Evolutionary conservation across 2,329 filamentous ascomycete genomes (phyloP).

Genomic region (Fusarium burgessii): DNA sequence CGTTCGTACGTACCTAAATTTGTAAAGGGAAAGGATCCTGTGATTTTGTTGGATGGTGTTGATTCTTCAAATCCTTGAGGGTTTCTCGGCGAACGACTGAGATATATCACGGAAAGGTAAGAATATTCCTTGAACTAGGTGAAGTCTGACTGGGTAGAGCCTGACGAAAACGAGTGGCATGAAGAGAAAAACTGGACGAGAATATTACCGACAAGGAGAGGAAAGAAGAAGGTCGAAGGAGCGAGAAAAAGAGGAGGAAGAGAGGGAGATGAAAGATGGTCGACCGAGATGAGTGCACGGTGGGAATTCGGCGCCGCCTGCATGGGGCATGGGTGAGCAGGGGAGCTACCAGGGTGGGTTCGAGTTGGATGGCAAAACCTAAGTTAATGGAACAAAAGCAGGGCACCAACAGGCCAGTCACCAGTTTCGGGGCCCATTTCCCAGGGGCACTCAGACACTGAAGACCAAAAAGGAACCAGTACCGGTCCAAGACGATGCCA

Average conservation of each 20-base stretch:
- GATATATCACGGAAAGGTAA: constrained; percentile 28
- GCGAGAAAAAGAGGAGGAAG: constrained; percentile 42
- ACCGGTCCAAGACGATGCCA: constrained; percentile 21
- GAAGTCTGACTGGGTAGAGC: constrained; percentile 44
- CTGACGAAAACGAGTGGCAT: constrained; percentile 54
- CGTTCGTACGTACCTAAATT: constrained; percentile 43
- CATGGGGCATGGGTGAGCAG: constrained; percentile 23
- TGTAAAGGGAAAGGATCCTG: constrained; percentile 34
- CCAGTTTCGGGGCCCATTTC: constrained; percentile 25
- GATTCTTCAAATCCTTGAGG: constrained; percentile 25
- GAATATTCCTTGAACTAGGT: constrained; percentile 43
- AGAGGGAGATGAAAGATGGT: constrained; percentile 45
- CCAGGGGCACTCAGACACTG: constrained; percentile 40
- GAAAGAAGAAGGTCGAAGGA: constrained; percentile 43
- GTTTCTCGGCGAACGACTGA: constrained; percentile 44
- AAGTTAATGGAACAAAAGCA: constrained; percentile 21
- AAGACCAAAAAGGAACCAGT: constrained; percentile 32
- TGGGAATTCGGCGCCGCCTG: constrained; percentile 42
- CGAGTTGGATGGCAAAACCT: constrained; percentile 28
- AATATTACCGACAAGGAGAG: constrained; percentile 46
- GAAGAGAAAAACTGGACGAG: constrained; percentile 52
- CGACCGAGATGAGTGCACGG: constrained; percentile 44
- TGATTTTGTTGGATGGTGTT: constrained; percentile 36
- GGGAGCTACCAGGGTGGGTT: constrained; percentile 22
- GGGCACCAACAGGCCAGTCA: constrained; percentile 38